Base-by-base conservation (phyloP, 1,284 basidiomycete genomes). In the Fistulinella cinereoalba region DNA sequence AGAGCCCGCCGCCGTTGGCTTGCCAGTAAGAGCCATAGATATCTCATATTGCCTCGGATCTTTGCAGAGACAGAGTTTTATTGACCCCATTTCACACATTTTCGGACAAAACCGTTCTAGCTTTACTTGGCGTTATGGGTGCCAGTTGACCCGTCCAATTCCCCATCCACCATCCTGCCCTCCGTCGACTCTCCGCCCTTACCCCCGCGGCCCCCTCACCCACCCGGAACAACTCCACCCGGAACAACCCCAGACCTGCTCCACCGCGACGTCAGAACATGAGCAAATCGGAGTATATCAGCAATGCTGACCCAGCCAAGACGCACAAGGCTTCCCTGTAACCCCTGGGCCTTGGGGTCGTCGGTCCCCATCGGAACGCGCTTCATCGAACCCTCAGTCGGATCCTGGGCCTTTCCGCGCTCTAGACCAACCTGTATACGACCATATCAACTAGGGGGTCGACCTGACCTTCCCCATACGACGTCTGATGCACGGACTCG, bases 21-120 rank as follows among this genome's bases (percentile, higher is more conserved):
- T n/a, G n/a, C n/a, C n/a, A n/a, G n/a, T n/a, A n/a, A n/a, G n/a
- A n/a, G n/a, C n/a, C n/a, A n/a, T n/a, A n/a, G n/a, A n/a, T 10
- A 22, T 22, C 43, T 43, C 19, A 31, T 31, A 33, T 36, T 44
- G 15, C 32, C 18, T 44, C 49, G 56, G 58, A 58, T 58, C 56
- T 44, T 41, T 41, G 38, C 34, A 36, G 34, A 2, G n/a, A 1
- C 28, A 12, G 11, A 8, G 13, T 9, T 31, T 31, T 31, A 31
- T 15, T 15, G 9, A 31, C 11, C 5, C 16, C 32, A 33, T 18
- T 18, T 18, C 32, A 33, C 32, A 33, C n/a, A 5, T 31, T 31
- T n/a, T n/a, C n/a, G n/a, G n/a, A n/a, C n/a, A n/a, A n/a, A n/a
- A n/a, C n/a, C n/a, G n/a, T n/a, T n/a, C n/a, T n/a, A n/a, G n/a